Conservation (phyloP, 2,329 filamentous ascomycete species). For the Colletotrichum ledebouriae region DNA sequence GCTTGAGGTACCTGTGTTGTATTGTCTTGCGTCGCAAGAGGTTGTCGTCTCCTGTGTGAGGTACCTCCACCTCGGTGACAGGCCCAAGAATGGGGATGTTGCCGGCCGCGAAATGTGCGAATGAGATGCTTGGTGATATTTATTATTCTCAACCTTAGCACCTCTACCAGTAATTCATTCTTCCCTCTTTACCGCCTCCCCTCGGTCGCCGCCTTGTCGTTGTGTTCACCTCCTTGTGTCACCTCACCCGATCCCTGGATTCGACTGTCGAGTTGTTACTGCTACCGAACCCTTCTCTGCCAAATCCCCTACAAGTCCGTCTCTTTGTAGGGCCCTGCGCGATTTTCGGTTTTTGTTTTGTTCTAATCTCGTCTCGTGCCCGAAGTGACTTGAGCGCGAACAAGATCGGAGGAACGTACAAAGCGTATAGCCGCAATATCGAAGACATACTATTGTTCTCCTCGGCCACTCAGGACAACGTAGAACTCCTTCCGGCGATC, state of each 20-base stretch:
- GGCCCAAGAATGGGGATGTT: not conserved
- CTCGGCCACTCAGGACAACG: not conserved
- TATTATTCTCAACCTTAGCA: slow-evolving; percentile 32
- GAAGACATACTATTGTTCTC: slow-evolving; percentile 10
- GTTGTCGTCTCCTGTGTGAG: slow-evolving; percentile 9
- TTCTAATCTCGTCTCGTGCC: slow-evolving; percentile 23
- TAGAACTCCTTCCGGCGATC: not conserved
- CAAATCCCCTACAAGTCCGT: not conserved
- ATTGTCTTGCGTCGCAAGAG: slow-evolving; percentile 23
- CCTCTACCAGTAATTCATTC: not conserved
- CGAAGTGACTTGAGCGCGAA: slow-evolving; percentile 8
- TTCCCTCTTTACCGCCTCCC: slow-evolving; percentile 32
- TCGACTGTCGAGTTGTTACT: slow-evolving; percentile 12
- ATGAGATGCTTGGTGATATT: slow-evolving; percentile 22
- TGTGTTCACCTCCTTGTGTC: slow-evolving; percentile 16
- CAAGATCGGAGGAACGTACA: slow-evolving; percentile 24
- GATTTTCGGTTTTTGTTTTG: slow-evolving; percentile 25
- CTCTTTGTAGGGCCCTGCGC: not conserved
- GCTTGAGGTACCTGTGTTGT: slow-evolving; percentile 7
- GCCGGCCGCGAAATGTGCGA: slow-evolving; percentile 1
- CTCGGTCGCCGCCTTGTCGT: slow-evolving; percentile 37
- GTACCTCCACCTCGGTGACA: slow-evolving; percentile 12
- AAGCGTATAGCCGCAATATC: slow-evolving; percentile 10
- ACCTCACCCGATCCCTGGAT: slow-evolving; percentile 15
- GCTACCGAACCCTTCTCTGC: slow-evolving; percentile 2